A percentile compares a stretch with the other conserved stretches of the same genome.
Conservation (phyloP, 345 rosid species). For the Lagerstroemia speciosa region DNA sequence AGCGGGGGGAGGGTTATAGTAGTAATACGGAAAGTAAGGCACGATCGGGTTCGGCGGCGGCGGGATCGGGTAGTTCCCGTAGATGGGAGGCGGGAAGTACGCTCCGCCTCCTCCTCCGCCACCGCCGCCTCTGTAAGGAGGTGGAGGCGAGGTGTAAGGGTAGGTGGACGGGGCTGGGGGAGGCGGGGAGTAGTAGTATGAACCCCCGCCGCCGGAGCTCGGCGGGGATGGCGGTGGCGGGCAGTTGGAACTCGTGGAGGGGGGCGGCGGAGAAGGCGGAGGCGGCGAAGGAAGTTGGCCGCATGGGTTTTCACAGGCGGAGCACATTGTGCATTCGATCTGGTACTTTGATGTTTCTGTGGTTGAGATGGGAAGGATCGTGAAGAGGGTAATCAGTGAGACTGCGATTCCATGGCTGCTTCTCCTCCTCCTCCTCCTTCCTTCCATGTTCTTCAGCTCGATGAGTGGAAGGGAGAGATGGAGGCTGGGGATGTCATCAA, state of each 20-base stretch:
- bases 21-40: constrained; percentile 45
- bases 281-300: constrained; percentile 18
- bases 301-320: constrained; percentile 30
- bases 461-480: not conserved
- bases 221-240: constrained; percentile 29
- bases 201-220: not conserved
- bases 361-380: constrained; percentile 1
- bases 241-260: constrained; percentile 13
- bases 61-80: constrained; percentile 19
- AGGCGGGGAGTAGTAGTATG: constrained; percentile 9
- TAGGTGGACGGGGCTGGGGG: constrained; percentile 14
- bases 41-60: constrained; percentile 52
- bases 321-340: constrained; percentile 43
- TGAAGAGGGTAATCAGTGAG: constrained; percentile 9
- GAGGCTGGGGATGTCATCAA: not conserved
- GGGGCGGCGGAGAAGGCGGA: constrained; percentile 27
- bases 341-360: constrained; percentile 9
- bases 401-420: not conserved
- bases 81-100: constrained; percentile 16
- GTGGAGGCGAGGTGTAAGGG: constrained; percentile 27
- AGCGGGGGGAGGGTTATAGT: constrained; percentile 24
- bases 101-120: constrained; percentile 13
- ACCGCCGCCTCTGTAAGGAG: constrained; percentile 17
- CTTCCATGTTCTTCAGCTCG: too few relatives aligned
- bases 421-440: too few relatives aligned